These are phyloP conservation scores for Mycena metata DNA, from an alignment of 768 basidiomycete species.

Conservation along the genomic window DNA sequence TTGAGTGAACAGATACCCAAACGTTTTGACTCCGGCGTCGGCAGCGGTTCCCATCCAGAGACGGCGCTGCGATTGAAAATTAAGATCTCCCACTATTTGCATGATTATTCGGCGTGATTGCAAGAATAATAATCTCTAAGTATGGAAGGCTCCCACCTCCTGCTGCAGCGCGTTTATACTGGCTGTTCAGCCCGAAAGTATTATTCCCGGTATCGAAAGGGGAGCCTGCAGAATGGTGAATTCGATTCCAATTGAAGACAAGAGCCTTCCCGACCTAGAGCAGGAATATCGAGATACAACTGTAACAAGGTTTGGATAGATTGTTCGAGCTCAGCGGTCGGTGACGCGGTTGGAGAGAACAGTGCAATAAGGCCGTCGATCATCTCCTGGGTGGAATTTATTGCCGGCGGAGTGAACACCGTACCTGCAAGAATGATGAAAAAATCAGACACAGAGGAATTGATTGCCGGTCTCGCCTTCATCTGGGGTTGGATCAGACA, in stretches of 20 bases:
- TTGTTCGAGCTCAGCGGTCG: conserved; percentile 27
- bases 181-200: conserved; percentile 56
- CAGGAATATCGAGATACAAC: conserved; percentile 58
- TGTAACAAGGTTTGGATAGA: conserved; percentile 45
- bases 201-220: conserved; percentile 58
- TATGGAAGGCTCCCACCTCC: conserved; percentile 4
- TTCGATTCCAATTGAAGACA: neutral
- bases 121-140: too few relatives aligned
- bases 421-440: conserved; percentile 47
- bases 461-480: neutral
- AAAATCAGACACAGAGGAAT: neutral
- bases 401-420: conserved; percentile 39
- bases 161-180: conserved; percentile 55
- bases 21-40: conserved; percentile 48
- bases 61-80: conserved; percentile 47
- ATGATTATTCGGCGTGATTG: too few relatives aligned
- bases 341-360: conserved; percentile 44
- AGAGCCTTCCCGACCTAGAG: conserved; percentile 35
- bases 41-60: conserved; percentile 51
- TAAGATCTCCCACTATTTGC: conserved; percentile 39
- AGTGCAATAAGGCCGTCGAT: conserved; percentile 37
- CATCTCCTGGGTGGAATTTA: conserved; percentile 45
- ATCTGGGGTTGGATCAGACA: too few relatives aligned
- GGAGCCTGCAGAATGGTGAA: conserved; percentile 45
- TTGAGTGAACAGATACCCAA: conserved; percentile 57